Evolutionary conservation across 2,329 filamentous ascomycete genomes (phyloP), one percentile per base, ranked within the genome.

Genomic region (Fusarium sp.): DNA sequence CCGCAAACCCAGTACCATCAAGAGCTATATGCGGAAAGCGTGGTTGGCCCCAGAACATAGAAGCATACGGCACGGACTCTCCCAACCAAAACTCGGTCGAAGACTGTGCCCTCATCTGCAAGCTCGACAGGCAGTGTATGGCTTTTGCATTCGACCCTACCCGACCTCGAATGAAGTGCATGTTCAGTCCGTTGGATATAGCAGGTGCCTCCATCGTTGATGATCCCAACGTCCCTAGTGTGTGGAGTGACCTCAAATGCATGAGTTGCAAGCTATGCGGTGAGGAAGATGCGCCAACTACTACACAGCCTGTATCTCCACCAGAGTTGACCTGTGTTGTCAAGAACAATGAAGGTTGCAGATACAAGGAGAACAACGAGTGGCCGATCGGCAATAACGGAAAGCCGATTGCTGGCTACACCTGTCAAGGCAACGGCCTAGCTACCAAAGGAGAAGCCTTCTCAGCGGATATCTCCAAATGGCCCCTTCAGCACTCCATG

Each of bases 91-190:
- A 55, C 17, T 46, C 57, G 6, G 39, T 58, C 6, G 66, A 66
- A 47, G 66, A 69, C 15, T 69, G 66, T 14, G 66, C 66, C 25
- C 23, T 69, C 10, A 63, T 69, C 21, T 69, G 66, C 21, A 58
- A 63, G 14, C 50, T 45, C 2, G 50, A 69, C 9, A 23, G 13
- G 0, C n/a, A 33, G 5, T 69, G 66, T 45, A 36, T 53, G 13
- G 66, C 66, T 6, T 69, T 69, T 51, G 62, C 50, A 6, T 66
- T 63, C 13, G 62, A 63, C 5, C 39, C 40, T 1, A 53, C 31
- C 5, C 37, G 40, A 2, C 37, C 53, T 5, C 40, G 14, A 13
- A 20, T 51, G 18, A 54, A 33, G 14, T 69, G 66, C 10, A 21
- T 57, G 27, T 56, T 69, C 20, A 63, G 47, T 11, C 36, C 42